Evolutionary conservation across 192 early-diverging fungal species (phyloP).

Genomic region (Coemansia sp.): DNA sequence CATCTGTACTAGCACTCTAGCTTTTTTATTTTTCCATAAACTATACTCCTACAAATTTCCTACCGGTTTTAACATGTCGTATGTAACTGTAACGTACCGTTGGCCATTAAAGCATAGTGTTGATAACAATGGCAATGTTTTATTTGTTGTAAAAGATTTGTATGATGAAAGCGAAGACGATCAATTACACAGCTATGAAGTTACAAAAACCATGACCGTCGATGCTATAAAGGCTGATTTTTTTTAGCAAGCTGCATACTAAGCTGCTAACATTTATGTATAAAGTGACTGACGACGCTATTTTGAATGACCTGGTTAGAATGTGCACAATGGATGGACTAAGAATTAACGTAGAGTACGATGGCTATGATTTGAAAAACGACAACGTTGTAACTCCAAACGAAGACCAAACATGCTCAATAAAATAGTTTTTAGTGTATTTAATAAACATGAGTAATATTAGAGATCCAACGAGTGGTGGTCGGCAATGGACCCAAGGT

Average conservation of each 20-base stretch:
- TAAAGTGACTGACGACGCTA: neutral
- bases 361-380: neutral
- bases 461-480: constrained; percentile 29
- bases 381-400: neutral
- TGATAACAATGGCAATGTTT: neutral
- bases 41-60: too few species aligned
- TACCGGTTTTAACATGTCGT: neutral
- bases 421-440: neutral
- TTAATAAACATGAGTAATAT: neutral
- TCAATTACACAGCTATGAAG: neutral
- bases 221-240: neutral
- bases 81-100: neutral
- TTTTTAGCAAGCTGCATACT: neutral
- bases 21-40: too few species aligned
- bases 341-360: neutral
- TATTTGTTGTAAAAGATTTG: neutral
- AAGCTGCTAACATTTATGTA: neutral
- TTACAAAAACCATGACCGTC: neutral
- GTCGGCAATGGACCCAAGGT: constrained; percentile 24
- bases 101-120: neutral
- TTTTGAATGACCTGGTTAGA: neutral
- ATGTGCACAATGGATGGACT: neutral
- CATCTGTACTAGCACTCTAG: too few species aligned
- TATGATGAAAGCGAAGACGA: neutral
- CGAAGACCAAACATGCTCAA: neutral